A percentile compares a stretch with the other conserved stretches of the same genome.
These are phyloP conservation scores for Grifola frondosa DNA, from an alignment of 1,284 basidiomycete species.

Conservation along the genomic window DNA sequence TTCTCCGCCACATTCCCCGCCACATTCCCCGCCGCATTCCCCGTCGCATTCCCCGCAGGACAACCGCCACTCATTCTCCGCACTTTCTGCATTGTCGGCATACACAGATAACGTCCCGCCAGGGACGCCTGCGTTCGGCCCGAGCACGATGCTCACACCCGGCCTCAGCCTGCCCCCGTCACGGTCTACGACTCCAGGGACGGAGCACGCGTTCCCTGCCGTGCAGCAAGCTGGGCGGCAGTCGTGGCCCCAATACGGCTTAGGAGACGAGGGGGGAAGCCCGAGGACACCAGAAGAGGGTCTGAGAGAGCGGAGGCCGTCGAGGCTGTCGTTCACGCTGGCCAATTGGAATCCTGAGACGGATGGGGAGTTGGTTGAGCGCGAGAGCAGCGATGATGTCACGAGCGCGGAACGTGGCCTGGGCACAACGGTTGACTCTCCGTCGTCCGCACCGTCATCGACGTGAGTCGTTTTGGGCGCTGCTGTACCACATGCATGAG, in stretches of 20 bases:
- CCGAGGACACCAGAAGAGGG: constrained; percentile 13
- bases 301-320: constrained; percentile 18
- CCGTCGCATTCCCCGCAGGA: constrained; percentile 17
- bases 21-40: constrained; percentile 17
- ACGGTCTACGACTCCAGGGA: too few species aligned
- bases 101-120: constrained; percentile 3
- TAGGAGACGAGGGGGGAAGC: background rate
- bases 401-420: background rate
- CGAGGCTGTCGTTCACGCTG: constrained; percentile 27
- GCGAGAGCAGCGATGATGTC: constrained; percentile 13
- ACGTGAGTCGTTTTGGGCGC: too few species aligned
- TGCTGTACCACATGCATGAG: too few species aligned
- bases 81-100: constrained; percentile 7
- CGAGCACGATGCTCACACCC: constrained; percentile 8
- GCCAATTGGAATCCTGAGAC: constrained; percentile 29
- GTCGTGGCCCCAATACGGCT: constrained; percentile 17
- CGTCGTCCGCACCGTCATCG: too few species aligned
- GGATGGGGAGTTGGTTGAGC: constrained; percentile 21
- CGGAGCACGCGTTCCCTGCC: too few species aligned
- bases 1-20: constrained; percentile 16
- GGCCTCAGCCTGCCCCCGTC: constrained; percentile 5
- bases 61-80: constrained; percentile 9
- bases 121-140: constrained; percentile 12
- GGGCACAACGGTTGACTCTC: too few species aligned
- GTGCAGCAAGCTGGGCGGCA: constrained; percentile 4